phyloP scores from a whole-genome alignment of 2,329 filamentous ascomycete species.

The Penicillium paneum region DNA sequence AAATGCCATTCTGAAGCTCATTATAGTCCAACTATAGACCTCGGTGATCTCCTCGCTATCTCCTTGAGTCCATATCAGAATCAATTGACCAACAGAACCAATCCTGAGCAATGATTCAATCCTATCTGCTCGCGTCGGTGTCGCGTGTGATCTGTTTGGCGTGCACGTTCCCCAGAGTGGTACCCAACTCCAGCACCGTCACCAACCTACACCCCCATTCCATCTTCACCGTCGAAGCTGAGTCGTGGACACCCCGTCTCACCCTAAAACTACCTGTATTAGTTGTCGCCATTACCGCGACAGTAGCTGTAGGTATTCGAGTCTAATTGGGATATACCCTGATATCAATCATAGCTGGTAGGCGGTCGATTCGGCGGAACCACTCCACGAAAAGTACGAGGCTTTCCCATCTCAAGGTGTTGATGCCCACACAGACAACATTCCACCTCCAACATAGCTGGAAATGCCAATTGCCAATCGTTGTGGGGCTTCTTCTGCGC shows the following conservation, averaged over 20 bases:
- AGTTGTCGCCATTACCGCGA: constrained; percentile 40
- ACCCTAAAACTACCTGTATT: constrained; percentile 36
- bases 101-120: constrained; percentile 42
- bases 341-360: constrained; percentile 44
- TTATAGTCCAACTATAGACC: no score
- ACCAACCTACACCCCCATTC: constrained; percentile 38
- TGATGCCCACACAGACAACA: constrained; percentile 13
- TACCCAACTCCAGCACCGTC: constrained; percentile 28
- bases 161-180: constrained; percentile 24
- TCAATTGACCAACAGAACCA: constrained; percentile 21
- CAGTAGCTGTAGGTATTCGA: constrained; percentile 17
- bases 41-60: constrained; percentile 29
- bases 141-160: constrained; percentile 41
- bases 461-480: constrained; percentile 33
- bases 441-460: constrained; percentile 15
- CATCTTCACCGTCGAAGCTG: constrained; percentile 36
- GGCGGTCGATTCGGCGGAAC: constrained; percentile 24
- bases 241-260: constrained; percentile 37
- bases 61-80: background rate
- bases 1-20: no score
- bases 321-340: constrained; percentile 38
- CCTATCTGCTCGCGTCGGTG: constrained; percentile 39
- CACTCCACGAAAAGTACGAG: constrained; percentile 27
- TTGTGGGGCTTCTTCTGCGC: constrained; percentile 42
- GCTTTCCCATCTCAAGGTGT: constrained; percentile 29